phyloP scores from a whole-genome alignment of 2,329 filamentous ascomycete species.

The Aspergillus sojae region DNA sequence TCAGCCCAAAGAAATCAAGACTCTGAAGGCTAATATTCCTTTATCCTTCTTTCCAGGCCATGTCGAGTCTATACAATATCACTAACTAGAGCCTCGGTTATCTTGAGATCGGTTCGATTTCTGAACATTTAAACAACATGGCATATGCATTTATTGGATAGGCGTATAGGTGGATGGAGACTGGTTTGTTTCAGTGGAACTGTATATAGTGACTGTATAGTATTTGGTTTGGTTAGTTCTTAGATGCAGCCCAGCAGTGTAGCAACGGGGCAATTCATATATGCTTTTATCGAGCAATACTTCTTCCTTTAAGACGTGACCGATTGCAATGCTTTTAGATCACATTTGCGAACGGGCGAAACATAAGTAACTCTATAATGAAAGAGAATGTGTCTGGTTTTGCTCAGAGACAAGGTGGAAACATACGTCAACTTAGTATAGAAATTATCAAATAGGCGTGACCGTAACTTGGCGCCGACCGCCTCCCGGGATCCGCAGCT shows the following conservation, averaged over 20 bases:
- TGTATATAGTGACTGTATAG: conserved; percentile 8
- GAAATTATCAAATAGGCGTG: neutral
- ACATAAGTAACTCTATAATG: neutral
- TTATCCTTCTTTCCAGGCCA: conserved; percentile 14
- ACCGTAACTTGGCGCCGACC: neutral
- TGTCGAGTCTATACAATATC: conserved; percentile 31
- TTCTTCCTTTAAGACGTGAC: neutral
- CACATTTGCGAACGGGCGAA: neutral
- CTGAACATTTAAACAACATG: neutral
- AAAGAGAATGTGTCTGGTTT: neutral
- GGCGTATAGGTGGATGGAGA: conserved; percentile 14
- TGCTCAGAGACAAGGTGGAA: neutral
- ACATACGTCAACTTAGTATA: neutral
- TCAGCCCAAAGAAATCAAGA: neutral
- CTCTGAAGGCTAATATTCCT: neutral
- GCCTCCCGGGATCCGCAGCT: conserved; percentile 7
- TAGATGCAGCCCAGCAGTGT: neutral
- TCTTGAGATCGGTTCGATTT: neutral
- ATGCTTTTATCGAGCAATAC: neutral
- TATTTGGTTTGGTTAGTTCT: neutral
- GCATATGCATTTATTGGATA: conserved; percentile 1
- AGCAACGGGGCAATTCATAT: neutral
- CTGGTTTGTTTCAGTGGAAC: neutral
- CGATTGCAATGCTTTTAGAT: neutral
- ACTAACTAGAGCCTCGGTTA: conserved; percentile 10